These are phyloP conservation scores for Huntiella savannae DNA, from an alignment of 2,329 filamentous ascomycete genomes.

Conservation along the genomic window DNA sequence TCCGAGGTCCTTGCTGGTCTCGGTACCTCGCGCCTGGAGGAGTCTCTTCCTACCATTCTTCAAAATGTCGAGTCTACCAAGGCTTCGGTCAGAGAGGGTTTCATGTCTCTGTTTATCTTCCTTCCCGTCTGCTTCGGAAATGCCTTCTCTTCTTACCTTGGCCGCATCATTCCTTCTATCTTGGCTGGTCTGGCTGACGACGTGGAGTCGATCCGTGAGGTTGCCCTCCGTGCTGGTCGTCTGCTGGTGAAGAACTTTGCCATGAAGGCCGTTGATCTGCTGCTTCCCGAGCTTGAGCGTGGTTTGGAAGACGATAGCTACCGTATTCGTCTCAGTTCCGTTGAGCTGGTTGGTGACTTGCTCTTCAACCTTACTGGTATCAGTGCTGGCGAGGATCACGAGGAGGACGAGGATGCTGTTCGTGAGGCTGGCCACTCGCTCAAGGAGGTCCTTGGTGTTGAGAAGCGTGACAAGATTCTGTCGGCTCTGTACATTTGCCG, in stretches of 20 bases:
- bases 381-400: slow-evolving; percentile 49
- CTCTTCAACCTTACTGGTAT: slow-evolving; percentile 96
- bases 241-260: slow-evolving; percentile 97
- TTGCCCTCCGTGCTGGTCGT: slow-evolving; percentile 81
- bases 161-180: slow-evolving; percentile 88
- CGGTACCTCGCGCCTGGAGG: slow-evolving; percentile 79
- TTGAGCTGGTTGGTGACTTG: slow-evolving; percentile 89
- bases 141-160: slow-evolving; percentile 90
- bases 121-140: slow-evolving; percentile 97
- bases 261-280: slow-evolving; percentile 77
- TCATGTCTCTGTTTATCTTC: slow-evolving; percentile 99
- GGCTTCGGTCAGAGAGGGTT: slow-evolving; percentile 79
- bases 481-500: slow-evolving; percentile 96
- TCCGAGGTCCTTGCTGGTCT: slow-evolving; percentile 90
- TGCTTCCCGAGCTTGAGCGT: slow-evolving; percentile 86
- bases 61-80: slow-evolving; percentile 91
- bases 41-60: slow-evolving; percentile 86
- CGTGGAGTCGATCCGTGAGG: slow-evolving; percentile 88
- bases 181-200: slow-evolving; percentile 88
- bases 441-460: slow-evolving; percentile 81
- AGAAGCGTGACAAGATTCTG: slow-evolving; percentile 90
- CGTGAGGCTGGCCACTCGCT: slow-evolving; percentile 85
- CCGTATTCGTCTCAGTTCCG: slow-evolving; percentile 92
- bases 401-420: slow-evolving; percentile 56
- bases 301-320: slow-evolving; percentile 95